phyloP scores from a whole-genome alignment of 2,329 filamentous ascomycete genomes.

The Trichoderma atroviride region DNA sequence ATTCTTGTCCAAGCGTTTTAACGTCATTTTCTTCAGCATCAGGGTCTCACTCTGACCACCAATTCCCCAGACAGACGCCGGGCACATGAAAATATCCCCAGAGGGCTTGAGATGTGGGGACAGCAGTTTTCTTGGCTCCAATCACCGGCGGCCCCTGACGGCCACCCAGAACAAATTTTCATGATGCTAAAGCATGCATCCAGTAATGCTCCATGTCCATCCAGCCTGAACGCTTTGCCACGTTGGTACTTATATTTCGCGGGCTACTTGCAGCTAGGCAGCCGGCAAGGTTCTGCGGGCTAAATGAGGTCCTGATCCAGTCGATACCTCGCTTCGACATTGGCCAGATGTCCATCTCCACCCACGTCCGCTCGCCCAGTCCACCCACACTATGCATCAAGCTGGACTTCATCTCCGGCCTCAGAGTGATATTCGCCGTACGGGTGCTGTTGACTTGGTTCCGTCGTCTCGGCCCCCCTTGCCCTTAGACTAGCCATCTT shows the following conservation, averaged over 20 bases:
- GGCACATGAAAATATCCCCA: background rate
- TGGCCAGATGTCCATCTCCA: constrained; percentile 17
- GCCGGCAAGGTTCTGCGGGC: constrained; percentile 3
- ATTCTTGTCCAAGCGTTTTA: background rate
- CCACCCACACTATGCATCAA: constrained; percentile 25
- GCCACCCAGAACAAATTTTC: background rate
- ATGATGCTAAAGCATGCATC: background rate
- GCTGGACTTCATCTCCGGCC: constrained; percentile 23
- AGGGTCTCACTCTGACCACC: background rate
- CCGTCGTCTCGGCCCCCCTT: constrained; percentile 20
- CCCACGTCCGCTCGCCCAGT: background rate
- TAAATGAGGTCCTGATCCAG: constrained; percentile 15
- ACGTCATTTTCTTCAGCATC: background rate
- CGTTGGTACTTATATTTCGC: constrained; percentile 21
- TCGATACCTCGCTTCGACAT: constrained; percentile 17
- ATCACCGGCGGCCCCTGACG: constrained; percentile 1
- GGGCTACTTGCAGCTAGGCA: background rate
- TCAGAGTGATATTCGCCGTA: constrained; percentile 4
- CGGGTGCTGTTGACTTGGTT: constrained; percentile 9
- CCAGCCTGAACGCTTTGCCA: constrained; percentile 8
- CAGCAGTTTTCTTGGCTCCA: background rate
- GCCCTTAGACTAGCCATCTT: background rate
- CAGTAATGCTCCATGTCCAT: constrained; percentile 17
- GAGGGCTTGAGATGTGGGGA: constrained; percentile 1
- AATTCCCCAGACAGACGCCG: constrained; percentile 7